Evolutionary conservation across 495 filamentous ascomycete species (phyloP), one percentile per base, ranked within the genome.

Genomic region (Trichocladium antarcticum): DNA sequence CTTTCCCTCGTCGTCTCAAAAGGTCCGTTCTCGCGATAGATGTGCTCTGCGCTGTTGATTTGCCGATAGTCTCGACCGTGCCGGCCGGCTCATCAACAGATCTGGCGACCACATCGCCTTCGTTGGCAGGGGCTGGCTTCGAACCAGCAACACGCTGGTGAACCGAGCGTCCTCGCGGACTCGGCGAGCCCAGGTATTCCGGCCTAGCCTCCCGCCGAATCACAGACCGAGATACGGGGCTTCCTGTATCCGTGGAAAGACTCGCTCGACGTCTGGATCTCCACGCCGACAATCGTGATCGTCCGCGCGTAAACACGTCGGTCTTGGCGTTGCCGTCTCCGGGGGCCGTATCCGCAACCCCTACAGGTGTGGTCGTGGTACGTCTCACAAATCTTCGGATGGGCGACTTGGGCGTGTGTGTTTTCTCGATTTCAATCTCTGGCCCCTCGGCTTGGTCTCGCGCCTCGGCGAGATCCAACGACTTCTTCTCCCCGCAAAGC

Each of bases 251-350:
- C 6, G 31, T 42, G 1, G 56, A 49, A 6, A 36, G 31, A n/a
- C 32, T 16, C 9, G 37, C 24, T 10, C 37, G 51, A 12, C 55
- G 52, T 28, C 43, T 53, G 17, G 46, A 45, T 39, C 27, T 50
- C 50, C 51, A 58, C 11, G 37, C 49, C n/a, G 50, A 17, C 15
- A 54, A 24, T 17, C 43, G 55, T 14, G 56, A 51, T 1, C 47
- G 46, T 15, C 48, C 52, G 9, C 42, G 44, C 11, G 45, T 49
- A 20, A 54, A 44, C 9, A 51, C 36, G 9, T 49, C 37, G 12
- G 28, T n/a, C n/a, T 20, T 47, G 20, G 37, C 32, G 20, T 40
- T 51, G 12, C 43, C 52, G 7, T 44, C 31, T 31, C 24, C 38
- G 6, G 45, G 35, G 8, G 32, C 37, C 19, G 51, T 41, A 3